Percentiles rank a stretch among this genome's conserved stretches.
Evolutionary conservation across 2,329 filamentous ascomycete species (phyloP).

Genomic region (Leptodontidium sp.): DNA sequence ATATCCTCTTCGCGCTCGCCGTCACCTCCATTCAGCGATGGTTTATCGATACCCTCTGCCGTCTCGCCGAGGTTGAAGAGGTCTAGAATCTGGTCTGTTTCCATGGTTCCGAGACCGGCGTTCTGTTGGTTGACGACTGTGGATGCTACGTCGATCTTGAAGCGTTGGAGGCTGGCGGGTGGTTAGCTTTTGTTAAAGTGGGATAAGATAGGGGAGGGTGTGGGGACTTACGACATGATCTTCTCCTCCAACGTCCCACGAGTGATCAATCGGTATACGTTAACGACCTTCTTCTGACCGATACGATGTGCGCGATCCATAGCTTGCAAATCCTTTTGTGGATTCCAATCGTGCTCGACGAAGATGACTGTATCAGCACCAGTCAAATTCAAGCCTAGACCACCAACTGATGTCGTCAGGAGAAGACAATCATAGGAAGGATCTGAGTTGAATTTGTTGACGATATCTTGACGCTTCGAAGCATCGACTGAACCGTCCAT

Average conservation of each 20-base stretch:
- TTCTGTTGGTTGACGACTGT: constrained; percentile 99
- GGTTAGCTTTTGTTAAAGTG: constrained; percentile 26
- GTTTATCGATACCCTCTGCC: constrained; percentile 71
- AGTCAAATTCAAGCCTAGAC: constrained; percentile 91
- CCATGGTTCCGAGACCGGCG: constrained; percentile 89
- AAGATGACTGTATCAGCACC: constrained; percentile 99
- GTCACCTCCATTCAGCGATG: constrained; percentile 58
- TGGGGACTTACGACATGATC: constrained; percentile 75
- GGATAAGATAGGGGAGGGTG: neutral
- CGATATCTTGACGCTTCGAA: constrained; percentile 93
- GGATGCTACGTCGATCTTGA: constrained; percentile 98
- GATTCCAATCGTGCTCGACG: constrained; percentile 99
- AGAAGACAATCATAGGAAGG: constrained; percentile 95
- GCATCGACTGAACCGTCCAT: constrained; percentile 94
- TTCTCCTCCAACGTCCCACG: constrained; percentile 97
- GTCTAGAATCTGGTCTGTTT: constrained; percentile 97
- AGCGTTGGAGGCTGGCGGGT: constrained; percentile 81
- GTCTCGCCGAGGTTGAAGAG: constrained; percentile 91
- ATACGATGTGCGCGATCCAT: constrained; percentile 99
- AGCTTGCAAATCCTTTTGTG: constrained; percentile 96
- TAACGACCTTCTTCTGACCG: constrained; percentile 99
- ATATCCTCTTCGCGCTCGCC: constrained; percentile 81
- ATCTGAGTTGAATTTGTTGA: constrained; percentile 98
- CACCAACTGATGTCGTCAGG: constrained; percentile 93
- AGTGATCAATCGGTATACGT: constrained; percentile 96